Base-by-base conservation (phyloP, 73 alveolate species). In the Blepharisma japonicum region DNA sequence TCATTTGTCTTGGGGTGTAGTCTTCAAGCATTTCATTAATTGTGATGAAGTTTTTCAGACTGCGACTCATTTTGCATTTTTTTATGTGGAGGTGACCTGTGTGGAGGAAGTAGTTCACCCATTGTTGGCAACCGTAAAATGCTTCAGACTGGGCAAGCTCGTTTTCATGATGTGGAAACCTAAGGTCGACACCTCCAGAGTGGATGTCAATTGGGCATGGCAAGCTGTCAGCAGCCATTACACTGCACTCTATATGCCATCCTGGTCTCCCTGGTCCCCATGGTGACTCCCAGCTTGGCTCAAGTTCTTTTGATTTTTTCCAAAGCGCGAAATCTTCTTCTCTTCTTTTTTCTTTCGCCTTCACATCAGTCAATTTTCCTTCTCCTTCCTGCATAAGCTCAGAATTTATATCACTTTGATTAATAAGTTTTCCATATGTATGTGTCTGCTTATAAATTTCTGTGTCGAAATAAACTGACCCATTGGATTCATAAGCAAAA, bases 221-320 rank as follows among this genome's bases (percentile, higher is more conserved):
- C n/a, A 90, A 88, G 54, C 82, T 79, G 46, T 87, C 94, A 23
- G 92, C 84, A 20, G 98, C 95, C 99, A 95, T 95, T 45, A 85
- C 96, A 21, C 98, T 90, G 81, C 99, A 95, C 91, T 95, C 99
- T 56, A 95, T 95, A 88, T 95, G 99, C 99, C 99, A 95, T 14
- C 99, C 99, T 46, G 99, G 99, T 78, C 99, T 86, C 50, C 99
- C 99, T 87, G 87, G 85, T 45, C 99, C 99, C 95, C 97, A 95
- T 6, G 98, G 98, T 45, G 98, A 89, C 48, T 84, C 95, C 99
- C 99, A 98, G 55, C 80, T 83, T 6, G 99, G 99, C 89, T 98
- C 99, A 68, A 90, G 96, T 67, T 92, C 94, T 87, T 96, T 95
- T 9, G 99, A 88, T 68, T 88, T 88, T 85, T 98, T 97, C 99